A percentile compares a stretch with the other conserved stretches of the same genome.
phyloP scores from a whole-genome alignment of 1,284 basidiomycete genomes.

The Irpex lacteus region DNA sequence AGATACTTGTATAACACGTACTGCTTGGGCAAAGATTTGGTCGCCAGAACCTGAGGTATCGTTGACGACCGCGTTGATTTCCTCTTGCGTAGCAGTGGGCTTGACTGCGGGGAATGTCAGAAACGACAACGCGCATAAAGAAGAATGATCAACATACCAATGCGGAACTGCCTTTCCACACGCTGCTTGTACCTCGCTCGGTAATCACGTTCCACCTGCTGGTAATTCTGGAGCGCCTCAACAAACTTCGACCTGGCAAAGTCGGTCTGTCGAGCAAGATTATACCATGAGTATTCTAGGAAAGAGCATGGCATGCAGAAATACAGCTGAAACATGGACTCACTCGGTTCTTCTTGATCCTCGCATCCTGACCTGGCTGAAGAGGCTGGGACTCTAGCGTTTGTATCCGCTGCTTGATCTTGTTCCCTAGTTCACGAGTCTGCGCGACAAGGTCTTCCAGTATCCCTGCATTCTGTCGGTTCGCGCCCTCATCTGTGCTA shows the following conservation, averaged over 20 bases:
- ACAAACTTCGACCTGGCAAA: slow-evolving; percentile 62
- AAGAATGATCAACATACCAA: slow-evolving; percentile 46
- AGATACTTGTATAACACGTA: slow-evolving; percentile 35
- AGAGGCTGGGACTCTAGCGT: slow-evolving; percentile 39
- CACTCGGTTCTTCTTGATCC: slow-evolving; percentile 73
- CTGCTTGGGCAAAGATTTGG: slow-evolving; percentile 88
- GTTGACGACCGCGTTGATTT: slow-evolving; percentile 76
- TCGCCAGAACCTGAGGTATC: slow-evolving; percentile 57
- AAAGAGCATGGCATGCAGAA: neutral
- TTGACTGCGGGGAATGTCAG: slow-evolving; percentile 54
- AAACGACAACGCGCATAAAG: neutral
- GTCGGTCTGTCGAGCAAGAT: slow-evolving; percentile 37
- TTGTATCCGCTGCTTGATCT: slow-evolving; percentile 67
- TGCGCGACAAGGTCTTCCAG: slow-evolving; percentile 58
- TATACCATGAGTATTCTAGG: too few species aligned
- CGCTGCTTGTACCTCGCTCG: slow-evolving; percentile 79
- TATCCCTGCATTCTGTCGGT: slow-evolving; percentile 43
- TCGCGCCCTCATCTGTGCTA: slow-evolving; percentile 48
- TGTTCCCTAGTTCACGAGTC: slow-evolving; percentile 60
- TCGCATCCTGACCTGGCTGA: slow-evolving; percentile 45
- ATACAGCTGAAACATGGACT: neutral
- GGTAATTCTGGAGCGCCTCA: slow-evolving; percentile 71
- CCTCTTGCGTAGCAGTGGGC: slow-evolving; percentile 84
- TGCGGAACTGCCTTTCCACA: slow-evolving; percentile 88
- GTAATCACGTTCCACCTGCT: slow-evolving; percentile 85